These are phyloP conservation scores for Pichia sp. DNA, from an alignment of 1,139 yeast genomes.

Conservation along the genomic window DNA sequence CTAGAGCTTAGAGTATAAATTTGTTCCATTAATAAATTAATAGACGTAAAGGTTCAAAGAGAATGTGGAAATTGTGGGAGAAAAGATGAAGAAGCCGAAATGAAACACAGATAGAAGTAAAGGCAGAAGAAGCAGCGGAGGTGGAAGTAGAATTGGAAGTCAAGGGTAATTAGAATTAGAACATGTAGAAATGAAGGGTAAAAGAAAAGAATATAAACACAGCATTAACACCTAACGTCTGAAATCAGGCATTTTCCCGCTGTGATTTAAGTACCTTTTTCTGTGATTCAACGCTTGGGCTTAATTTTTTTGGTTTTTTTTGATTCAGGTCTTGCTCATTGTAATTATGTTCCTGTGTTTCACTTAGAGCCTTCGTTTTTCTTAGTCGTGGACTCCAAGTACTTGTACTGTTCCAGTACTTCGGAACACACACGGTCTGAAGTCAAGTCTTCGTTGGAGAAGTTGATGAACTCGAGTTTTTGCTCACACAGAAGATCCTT, in stretches of 20 bases:
- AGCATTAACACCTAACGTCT: not conserved
- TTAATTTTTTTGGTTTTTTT: not conserved
- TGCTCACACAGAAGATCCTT: conserved; percentile 52
- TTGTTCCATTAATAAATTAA: not conserved
- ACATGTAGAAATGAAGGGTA: not conserved
- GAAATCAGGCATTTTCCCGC: too few relatives aligned
- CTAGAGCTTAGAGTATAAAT: too few relatives aligned
- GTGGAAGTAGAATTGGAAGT: not conserved
- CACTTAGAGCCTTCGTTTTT: not conserved
- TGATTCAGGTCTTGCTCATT: not conserved
- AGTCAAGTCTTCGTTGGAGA: conserved; percentile 37
- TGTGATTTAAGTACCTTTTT: too few relatives aligned
- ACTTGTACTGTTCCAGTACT: conserved; percentile 41
- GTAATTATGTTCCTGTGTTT: not conserved
- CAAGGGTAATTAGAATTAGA: not conserved
- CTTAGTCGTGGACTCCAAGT: conserved; percentile 33
- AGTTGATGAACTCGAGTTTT: conserved; percentile 42
- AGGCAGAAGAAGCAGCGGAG: not conserved
- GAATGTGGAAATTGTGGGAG: not conserved
- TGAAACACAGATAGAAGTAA: not conserved
- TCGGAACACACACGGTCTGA: conserved; percentile 40
- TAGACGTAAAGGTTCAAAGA: not conserved
- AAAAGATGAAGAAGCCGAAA: not conserved
- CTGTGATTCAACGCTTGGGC: too few relatives aligned
- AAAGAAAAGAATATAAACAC: not conserved